phyloP scores from a whole-genome alignment of 495 filamentous ascomycete genomes.

The Penicillium egyptiacum region DNA sequence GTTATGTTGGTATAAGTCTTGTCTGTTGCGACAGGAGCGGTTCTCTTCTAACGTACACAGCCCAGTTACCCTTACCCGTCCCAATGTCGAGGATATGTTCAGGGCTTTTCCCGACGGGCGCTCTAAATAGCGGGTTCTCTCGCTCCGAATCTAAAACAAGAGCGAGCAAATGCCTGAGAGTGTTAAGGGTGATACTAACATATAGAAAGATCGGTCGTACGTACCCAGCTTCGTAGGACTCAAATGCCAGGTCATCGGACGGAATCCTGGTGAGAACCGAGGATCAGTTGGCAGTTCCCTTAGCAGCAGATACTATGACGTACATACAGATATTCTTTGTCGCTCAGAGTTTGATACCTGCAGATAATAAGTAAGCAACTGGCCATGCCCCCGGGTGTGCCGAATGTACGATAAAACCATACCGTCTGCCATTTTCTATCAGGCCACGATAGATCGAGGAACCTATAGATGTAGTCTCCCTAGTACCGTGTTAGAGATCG shows the following conservation, averaged over 20 bases:
- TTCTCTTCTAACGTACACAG: slow-evolving; percentile 14
- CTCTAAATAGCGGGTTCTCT: slow-evolving; percentile 4
- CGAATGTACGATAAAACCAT: background rate
- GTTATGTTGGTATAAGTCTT: background rate
- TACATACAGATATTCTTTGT: background rate
- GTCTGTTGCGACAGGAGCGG: background rate
- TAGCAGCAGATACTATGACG: background rate
- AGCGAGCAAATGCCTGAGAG: slow-evolving; percentile 1
- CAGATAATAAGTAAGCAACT: background rate
- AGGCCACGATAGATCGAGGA: slow-evolving; percentile 9
- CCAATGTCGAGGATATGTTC: slow-evolving; percentile 13
- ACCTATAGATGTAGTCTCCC: slow-evolving; percentile 10
- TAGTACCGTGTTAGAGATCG: background rate
- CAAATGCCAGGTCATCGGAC: slow-evolving; percentile 8
- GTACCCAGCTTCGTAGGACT: slow-evolving; percentile 10
- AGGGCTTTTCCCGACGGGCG: background rate
- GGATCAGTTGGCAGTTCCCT: background rate
- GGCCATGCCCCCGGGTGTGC: background rate
- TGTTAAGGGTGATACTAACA: background rate
- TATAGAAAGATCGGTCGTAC: background rate
- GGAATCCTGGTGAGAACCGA: background rate
- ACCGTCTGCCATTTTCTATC: background rate
- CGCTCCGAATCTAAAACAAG: background rate
- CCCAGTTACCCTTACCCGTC: slow-evolving; percentile 18
- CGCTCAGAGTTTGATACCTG: background rate